Base-by-base conservation (phyloP, 495 filamentous ascomycete species). In the Penicillium silybi region DNA sequence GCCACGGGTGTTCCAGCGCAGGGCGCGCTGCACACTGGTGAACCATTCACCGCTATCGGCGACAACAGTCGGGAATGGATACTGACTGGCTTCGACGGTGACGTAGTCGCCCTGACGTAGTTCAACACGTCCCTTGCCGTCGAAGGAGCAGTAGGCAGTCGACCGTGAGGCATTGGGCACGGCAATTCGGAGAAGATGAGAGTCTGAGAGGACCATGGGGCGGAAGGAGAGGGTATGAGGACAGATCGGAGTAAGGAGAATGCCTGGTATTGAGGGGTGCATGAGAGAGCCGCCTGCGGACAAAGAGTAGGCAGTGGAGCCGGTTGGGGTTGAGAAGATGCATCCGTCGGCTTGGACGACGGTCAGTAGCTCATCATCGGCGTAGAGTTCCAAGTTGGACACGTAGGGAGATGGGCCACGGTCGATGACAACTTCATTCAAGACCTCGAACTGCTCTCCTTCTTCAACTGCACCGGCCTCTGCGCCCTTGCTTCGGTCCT, bases 161-260 rank as follows among this genome's bases (percentile, higher is more conserved):
- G 89, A 91, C 16, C 93, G 89, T 29, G 88, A 92, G 57, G 85
- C 79, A 41, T 80, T 79, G 0, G 93, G 93, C 19, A 98, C 85
- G 19, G 86, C 87, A 50, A 97, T 85, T 44, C 90, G 89, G 40
- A 98, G 81, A 20, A 92, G 82, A 69, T 96, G 85, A 32, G 85
- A 92, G 68, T 98, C 93, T 29, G 88, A 92, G n/a, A 98, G 84
- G n/a, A 98, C 87, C 89, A 98, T 96, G 26, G 93, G 93, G 9
- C 93, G 83, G 82, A 98, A 97, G 32, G 89, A 95, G 17, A 98
- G 79, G 0, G 92, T 97, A 66, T 98, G 93, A 15, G 93, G 92
- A 68, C 93, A 98, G 65, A 98, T 98, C 0, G 95, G 95, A 2
- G 95, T 97, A 42, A 98, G 83, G 13, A 97, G 88, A 65, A 98